Percentiles rank a stretch among this genome's conserved stretches.
These are phyloP conservation scores for Penicillium bovifimosum DNA, from an alignment of 495 filamentous ascomycete genomes.

Conservation along the genomic window DNA sequence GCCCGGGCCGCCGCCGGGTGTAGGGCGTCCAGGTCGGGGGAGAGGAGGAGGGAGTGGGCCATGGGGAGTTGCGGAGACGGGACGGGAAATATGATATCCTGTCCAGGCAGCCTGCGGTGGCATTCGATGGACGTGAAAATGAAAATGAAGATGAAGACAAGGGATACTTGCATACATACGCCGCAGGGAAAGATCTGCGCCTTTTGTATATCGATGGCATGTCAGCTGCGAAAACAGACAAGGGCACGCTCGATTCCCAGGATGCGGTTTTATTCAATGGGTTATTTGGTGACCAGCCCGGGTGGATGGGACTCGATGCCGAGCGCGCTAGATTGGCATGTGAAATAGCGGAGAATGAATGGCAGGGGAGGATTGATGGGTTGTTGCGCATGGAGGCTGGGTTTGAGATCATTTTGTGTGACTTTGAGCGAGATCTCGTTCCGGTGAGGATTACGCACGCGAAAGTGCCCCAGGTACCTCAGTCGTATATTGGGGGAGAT, in stretches of 20 bases:
- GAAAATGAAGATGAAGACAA: not conserved
- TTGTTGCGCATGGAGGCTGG: slow-evolving; percentile 63
- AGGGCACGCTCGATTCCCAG: slow-evolving; percentile 58
- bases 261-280: slow-evolving; percentile 46
- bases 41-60: not conserved
- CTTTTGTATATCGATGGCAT: slow-evolving; percentile 60
- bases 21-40: not conserved
- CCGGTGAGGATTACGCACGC: slow-evolving; percentile 25
- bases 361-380: slow-evolving; percentile 51
- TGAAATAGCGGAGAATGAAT: slow-evolving; percentile 37
- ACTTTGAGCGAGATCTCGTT: slow-evolving; percentile 45
- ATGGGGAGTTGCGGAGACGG: slow-evolving; percentile 18
- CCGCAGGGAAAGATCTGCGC: slow-evolving; percentile 41
- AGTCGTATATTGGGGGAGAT: no score
- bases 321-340: slow-evolving; percentile 48
- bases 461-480: slow-evolving; percentile 1
- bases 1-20: not conserved
- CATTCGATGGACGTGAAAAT: not conserved
- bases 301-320: slow-evolving; percentile 32
- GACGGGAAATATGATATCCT: not conserved
- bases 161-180: slow-evolving; percentile 56
- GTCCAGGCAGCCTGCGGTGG: not conserved
- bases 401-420: slow-evolving; percentile 65
- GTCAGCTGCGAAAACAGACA: slow-evolving; percentile 51
- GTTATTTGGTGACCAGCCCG: slow-evolving; percentile 6